These are phyloP conservation scores for Cystofilobasidium ferigula DNA, from an alignment of 768 basidiomycete species.

Conservation along the genomic window DNA sequence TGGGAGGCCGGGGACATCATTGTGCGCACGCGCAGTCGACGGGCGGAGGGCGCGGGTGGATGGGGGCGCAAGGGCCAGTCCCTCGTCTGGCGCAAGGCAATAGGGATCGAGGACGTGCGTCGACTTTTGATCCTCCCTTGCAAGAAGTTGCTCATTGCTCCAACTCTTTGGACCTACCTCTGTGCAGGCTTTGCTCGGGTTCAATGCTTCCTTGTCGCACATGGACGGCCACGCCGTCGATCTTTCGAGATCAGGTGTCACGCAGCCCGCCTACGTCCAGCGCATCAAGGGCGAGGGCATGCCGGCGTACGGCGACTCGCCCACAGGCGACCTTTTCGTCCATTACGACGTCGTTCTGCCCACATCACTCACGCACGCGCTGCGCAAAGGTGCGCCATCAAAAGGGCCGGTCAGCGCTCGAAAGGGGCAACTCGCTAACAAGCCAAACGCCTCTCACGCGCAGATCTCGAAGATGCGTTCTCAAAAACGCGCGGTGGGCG, in stretches of 20 bases:
- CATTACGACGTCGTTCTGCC: constrained; percentile 92
- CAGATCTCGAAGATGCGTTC: constrained; percentile 23
- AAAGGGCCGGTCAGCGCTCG: neutral
- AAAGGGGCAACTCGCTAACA: neutral
- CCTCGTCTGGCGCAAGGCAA: constrained; percentile 82
- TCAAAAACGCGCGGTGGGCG: constrained; percentile 14
- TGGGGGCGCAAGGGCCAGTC: constrained; percentile 83
- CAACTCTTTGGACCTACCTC: neutral
- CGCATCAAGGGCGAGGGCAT: constrained; percentile 70
- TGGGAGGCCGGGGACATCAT: constrained; percentile 93
- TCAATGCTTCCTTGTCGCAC: constrained; percentile 79
- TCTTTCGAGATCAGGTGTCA: constrained; percentile 63
- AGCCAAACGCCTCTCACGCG: neutral
- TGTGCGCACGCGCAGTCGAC: constrained; percentile 66
- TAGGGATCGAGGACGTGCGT: constrained; percentile 79
- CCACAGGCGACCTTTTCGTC: constrained; percentile 68
- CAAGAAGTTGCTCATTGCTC: neutral
- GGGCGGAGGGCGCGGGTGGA: constrained; percentile 52
- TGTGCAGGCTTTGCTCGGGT: constrained; percentile 82
- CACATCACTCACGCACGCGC: constrained; percentile 53
- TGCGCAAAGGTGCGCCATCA: constrained; percentile 51
- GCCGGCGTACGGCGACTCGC: constrained; percentile 35
- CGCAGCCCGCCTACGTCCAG: constrained; percentile 88
- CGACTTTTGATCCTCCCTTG: neutral
- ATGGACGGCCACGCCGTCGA: constrained; percentile 73